Conservation (phyloP, 2,329 filamentous ascomycete genomes). For the Xylogone sp. region DNA sequence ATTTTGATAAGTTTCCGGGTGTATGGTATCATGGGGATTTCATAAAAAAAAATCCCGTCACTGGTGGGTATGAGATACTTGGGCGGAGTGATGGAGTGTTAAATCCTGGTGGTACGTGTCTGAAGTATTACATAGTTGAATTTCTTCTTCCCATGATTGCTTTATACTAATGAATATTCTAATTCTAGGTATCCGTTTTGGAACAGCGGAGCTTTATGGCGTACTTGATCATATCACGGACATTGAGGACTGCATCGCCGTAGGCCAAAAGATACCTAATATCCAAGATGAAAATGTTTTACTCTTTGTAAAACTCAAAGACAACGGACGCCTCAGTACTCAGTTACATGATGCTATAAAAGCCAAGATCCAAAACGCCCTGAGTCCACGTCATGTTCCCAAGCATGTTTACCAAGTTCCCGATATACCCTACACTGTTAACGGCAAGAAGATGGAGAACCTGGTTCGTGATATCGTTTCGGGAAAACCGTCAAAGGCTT, state of each 20-base stretch:
- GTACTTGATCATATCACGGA: constrained; percentile 47
- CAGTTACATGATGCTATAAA: neutral
- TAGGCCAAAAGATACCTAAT: constrained; percentile 49
- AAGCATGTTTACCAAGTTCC: constrained; percentile 33
- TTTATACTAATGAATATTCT: neutral
- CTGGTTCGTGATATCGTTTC: constrained; percentile 37
- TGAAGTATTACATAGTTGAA: neutral
- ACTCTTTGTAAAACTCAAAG: constrained; percentile 51
- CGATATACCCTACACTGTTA: constrained; percentile 40
- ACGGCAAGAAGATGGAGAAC: constrained; percentile 43
- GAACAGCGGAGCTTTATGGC: constrained; percentile 17
- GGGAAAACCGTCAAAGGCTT: constrained; percentile 33
- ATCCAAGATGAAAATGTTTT: constrained; percentile 53
- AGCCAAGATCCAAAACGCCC: neutral
- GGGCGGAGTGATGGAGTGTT: constrained; percentile 43
- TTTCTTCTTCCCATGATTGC: neutral
- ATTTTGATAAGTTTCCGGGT: constrained; percentile 56
- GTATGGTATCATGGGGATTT: constrained; percentile 83
- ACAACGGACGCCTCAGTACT: neutral
- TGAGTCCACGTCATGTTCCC: constrained; percentile 34
- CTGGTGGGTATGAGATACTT: constrained; percentile 59
- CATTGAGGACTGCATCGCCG: constrained; percentile 49
- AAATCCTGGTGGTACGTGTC: neutral
- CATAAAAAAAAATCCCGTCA: constrained; percentile 63
- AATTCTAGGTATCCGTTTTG: constrained; percentile 1